These are phyloP conservation scores for Kingdonia uniflora DNA, from an alignment of 164 flowering plant genomes.

Conservation along the genomic window DNA sequence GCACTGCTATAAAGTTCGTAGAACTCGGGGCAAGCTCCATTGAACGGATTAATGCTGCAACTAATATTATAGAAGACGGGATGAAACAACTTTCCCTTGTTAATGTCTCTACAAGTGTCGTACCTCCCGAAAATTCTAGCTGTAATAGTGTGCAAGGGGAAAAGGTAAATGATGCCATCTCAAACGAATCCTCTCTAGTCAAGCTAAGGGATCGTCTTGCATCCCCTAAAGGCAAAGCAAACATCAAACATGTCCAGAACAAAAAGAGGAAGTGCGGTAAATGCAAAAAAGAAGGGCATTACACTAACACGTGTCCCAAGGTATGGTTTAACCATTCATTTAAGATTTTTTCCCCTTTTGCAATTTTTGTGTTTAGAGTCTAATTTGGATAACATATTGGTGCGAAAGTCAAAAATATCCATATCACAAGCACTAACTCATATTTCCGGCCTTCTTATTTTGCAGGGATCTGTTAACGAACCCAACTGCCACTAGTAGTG, in stretches of 20 bases:
- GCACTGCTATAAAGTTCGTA: conserved; percentile 10
- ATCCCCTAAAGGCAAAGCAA: conserved; percentile 9
- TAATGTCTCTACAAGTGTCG: background rate
- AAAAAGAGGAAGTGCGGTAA: conserved; percentile 15
- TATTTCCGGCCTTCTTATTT: background rate
- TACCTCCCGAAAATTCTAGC: conserved; percentile 5
- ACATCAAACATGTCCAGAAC: conserved; percentile 6
- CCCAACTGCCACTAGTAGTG: no score
- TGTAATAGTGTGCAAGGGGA: conserved; percentile 8
- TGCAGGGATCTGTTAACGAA: conserved; percentile 8
- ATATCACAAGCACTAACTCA: no score
- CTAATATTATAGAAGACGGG: conserved; percentile 12
- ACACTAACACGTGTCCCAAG: conserved; percentile 13
- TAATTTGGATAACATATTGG: no score
- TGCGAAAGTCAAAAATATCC: no score
- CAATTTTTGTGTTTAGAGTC: no score
- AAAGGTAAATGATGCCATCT: conserved; percentile 5
- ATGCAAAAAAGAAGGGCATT: conserved; percentile 13
- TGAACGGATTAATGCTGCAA: conserved; percentile 7
- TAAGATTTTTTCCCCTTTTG: background rate
- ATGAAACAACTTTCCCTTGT: conserved; percentile 6
- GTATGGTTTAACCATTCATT: conserved; percentile 2
- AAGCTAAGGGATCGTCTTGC: background rate
- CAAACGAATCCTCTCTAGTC: conserved; percentile 2
- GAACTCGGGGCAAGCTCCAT: conserved; percentile 9